These are phyloP conservation scores for Bathelium albidoporum DNA, from an alignment of 495 filamentous ascomycete species.

Conservation along the genomic window DNA sequence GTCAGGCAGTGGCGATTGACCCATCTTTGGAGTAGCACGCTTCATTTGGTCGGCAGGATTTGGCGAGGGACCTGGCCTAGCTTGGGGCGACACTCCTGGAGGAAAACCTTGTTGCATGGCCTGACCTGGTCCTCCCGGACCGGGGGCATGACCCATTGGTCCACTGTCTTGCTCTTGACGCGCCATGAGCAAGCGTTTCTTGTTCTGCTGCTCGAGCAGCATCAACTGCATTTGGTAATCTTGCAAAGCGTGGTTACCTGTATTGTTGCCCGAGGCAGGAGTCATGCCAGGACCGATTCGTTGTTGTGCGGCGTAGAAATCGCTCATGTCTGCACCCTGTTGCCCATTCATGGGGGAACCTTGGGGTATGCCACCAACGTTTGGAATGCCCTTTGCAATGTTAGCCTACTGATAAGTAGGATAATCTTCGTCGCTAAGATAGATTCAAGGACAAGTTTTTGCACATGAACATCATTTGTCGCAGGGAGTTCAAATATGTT, in stretches of 20 bases:
- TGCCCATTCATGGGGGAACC: slow-evolving; percentile 3
- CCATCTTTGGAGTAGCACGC: slow-evolving; percentile 81
- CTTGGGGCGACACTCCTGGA: slow-evolving; percentile 63
- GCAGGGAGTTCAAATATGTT: neutral
- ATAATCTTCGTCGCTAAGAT: neutral
- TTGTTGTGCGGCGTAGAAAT: slow-evolving; percentile 55
- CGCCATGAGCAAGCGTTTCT: slow-evolving; percentile 93
- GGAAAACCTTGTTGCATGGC: slow-evolving; percentile 34
- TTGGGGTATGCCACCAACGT: slow-evolving; percentile 42
- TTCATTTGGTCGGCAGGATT: slow-evolving; percentile 85
- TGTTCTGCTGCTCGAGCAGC: slow-evolving; percentile 97
- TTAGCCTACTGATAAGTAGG: slow-evolving; percentile 29
- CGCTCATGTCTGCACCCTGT: slow-evolving; percentile 33
- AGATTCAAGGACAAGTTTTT: neutral
- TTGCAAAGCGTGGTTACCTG: slow-evolving; percentile 87
- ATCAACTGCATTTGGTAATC: slow-evolving; percentile 99
- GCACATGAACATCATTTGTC: slow-evolving; percentile 42
- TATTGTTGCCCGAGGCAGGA: slow-evolving; percentile 41
- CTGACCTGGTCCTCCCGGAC: slow-evolving; percentile 37
- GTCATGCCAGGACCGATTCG: slow-evolving; percentile 4
- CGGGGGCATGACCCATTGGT: slow-evolving; percentile 45
- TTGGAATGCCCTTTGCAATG: slow-evolving; percentile 52
- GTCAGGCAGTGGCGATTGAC: slow-evolving; percentile 72
- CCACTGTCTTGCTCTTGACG: slow-evolving; percentile 79
- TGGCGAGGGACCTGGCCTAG: slow-evolving; percentile 57